phyloP scores from a whole-genome alignment of 768 basidiomycete genomes.

The Termitomyces sp. region DNA sequence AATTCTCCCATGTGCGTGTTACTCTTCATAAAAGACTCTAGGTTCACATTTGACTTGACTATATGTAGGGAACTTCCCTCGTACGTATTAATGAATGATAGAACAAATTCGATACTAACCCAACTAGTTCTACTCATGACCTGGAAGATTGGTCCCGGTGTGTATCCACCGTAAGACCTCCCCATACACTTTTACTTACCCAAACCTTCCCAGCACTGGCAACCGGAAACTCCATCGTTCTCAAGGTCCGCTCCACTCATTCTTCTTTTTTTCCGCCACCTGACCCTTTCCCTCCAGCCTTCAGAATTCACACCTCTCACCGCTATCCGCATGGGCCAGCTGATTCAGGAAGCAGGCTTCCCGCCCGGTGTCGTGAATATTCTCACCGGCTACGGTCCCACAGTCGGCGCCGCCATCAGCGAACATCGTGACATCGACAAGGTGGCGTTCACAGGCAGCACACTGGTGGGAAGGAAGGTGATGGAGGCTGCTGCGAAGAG shows the following conservation, averaged over 20 bases:
- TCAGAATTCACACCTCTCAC: constrained; percentile 76
- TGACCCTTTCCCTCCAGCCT: constrained; percentile 31
- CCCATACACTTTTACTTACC: background rate
- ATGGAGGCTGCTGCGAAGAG: constrained; percentile 68
- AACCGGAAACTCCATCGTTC: constrained; percentile 70
- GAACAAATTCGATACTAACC: constrained; percentile 7
- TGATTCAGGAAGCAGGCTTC: constrained; percentile 70
- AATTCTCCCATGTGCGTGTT: constrained; percentile 22
- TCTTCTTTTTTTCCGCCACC: background rate
- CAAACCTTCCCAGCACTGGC: constrained; percentile 56
- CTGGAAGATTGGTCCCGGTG: constrained; percentile 78
- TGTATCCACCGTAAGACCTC: background rate
- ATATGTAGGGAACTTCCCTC: constrained; percentile 63
- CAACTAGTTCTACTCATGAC: constrained; percentile 49
- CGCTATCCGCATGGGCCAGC: constrained; percentile 49
- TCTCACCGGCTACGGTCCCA: constrained; percentile 65
- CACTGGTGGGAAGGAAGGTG: constrained; percentile 67
- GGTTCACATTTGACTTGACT: background rate
- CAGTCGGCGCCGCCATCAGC: constrained; percentile 64
- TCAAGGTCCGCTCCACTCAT: constrained; percentile 37
- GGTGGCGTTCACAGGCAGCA: constrained; percentile 48
- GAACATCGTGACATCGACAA: constrained; percentile 72
- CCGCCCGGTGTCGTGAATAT: constrained; percentile 79
- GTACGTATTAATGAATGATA: constrained; percentile 17
- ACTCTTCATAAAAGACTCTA: background rate